phyloP scores from a whole-genome alignment of 495 filamentous ascomycete genomes.

The Aspergillus bertholletiae region DNA sequence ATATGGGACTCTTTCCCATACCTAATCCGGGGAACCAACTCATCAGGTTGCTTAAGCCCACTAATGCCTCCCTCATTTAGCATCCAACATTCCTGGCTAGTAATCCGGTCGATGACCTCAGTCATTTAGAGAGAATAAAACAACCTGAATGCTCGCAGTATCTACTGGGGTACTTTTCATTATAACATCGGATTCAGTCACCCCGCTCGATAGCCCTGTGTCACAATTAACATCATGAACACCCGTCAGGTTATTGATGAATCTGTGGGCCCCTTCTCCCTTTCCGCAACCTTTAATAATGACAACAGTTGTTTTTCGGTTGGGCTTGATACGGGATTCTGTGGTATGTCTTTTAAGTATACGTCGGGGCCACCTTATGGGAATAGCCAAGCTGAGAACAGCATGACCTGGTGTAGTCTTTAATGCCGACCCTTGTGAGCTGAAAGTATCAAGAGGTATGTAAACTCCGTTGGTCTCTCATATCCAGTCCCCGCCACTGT shows the following conservation, averaged over 20 bases:
- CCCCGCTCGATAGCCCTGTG: slow-evolving; percentile 2
- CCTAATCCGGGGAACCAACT: too few relatives aligned
- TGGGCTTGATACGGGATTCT: slow-evolving; percentile 81
- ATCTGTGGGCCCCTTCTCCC: slow-evolving; percentile 66
- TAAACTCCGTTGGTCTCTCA: background rate
- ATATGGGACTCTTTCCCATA: too few relatives aligned
- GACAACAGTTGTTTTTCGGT: slow-evolving; percentile 87
- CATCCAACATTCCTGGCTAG: too few relatives aligned
- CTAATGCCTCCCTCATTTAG: too few relatives aligned
- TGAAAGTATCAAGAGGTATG: slow-evolving; percentile 65
- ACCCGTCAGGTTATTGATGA: slow-evolving; percentile 82
- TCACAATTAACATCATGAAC: slow-evolving; percentile 61
- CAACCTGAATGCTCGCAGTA: background rate
- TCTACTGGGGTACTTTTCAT: background rate
- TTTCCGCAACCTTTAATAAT: slow-evolving; percentile 84
- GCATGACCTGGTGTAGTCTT: slow-evolving; percentile 55
- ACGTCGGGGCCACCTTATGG: background rate
- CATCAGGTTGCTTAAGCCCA: too few relatives aligned
- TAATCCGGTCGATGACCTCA: background rate
- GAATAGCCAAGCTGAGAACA: slow-evolving; percentile 8
- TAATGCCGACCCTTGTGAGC: slow-evolving; percentile 69
- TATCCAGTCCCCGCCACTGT: background rate
- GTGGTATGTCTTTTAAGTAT: slow-evolving; percentile 54
- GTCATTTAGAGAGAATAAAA: background rate
- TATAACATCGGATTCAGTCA: background rate